A percentile compares a stretch with the other conserved stretches of the same genome.
Evolutionary conservation across 352 stramenopile genomes (phyloP).

Genomic region (Globisporangium rhizosaccharum): DNA sequence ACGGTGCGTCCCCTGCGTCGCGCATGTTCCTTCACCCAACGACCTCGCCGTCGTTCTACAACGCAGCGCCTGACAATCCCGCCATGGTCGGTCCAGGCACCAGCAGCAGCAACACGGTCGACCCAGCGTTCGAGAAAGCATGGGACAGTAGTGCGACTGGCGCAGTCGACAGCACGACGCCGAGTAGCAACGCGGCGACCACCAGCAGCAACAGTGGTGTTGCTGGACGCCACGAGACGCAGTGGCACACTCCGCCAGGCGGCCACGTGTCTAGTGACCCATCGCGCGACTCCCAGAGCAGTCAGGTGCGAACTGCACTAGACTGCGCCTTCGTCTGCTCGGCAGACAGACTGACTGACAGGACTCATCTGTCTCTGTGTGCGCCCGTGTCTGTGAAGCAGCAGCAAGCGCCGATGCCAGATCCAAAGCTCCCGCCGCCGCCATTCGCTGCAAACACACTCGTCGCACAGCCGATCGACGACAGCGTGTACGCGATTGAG

Average conservation of each 20-base stretch:
- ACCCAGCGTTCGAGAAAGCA: conserved; percentile 28
- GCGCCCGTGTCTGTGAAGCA: no score
- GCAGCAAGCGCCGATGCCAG: conserved; percentile 4
- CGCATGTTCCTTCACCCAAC: conserved; percentile 60
- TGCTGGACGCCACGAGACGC: background rate
- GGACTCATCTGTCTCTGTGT: background rate
- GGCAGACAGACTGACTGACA: background rate
- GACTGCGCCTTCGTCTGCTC: background rate
- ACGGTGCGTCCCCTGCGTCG: conserved; percentile 10
- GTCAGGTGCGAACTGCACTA: background rate
- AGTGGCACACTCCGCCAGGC: background rate
- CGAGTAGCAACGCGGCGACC: background rate
- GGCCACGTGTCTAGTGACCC: background rate
- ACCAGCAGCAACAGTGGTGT: background rate
- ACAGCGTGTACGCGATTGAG: conserved; percentile 50
- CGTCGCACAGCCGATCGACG: conserved; percentile 52
- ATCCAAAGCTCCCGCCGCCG: conserved; percentile 45
- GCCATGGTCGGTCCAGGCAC: conserved; percentile 21
- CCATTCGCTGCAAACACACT: conserved; percentile 59
- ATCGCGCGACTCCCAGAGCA: background rate
- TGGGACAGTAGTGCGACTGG: conserved; percentile 1
- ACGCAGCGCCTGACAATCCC: conserved; percentile 37
- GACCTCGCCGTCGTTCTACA: conserved; percentile 56
- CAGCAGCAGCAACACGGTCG: conserved; percentile 4
- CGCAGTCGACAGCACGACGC: background rate